Evolutionary conservation across 2,329 filamentous ascomycete species (phyloP), one percentile per base, ranked within the genome.

Genomic region (Botrytis elliptica): DNA sequence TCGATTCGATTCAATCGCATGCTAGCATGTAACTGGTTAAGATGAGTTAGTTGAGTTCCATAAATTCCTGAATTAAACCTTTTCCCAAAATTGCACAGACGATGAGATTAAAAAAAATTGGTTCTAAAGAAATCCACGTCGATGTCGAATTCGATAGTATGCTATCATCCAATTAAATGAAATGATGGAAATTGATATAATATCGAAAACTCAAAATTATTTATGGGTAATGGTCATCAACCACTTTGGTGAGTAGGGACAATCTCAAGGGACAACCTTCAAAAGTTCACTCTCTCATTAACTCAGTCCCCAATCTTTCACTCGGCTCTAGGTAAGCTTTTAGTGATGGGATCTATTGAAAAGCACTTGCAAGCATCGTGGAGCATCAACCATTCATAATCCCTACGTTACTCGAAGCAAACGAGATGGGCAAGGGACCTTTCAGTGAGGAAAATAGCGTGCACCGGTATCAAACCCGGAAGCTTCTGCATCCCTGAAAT

Each of bases 311-410:
- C 46, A 52, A 36, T 67, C 65, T 29, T 67, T 29, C 22, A 55
- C 65, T 67, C 65, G 65, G 65, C 65, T 67, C 65, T 67, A 29
- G 46, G 65, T 55, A 67, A 67, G 65, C 65, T 40, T 67, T 40
- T 52, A 55, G 46, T 55, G 44, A 67, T 55, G 65, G 46, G 25
- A 67, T 49, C 52, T 67, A 52, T n/a, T 67, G 62, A 42, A 42
- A 55, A 29, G 65, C 65, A 67, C 65, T 55, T 55, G 65, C 65
- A 67, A 29, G 65, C 65, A 67, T 67, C 65, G n/a, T 67, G 22
- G 18, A 20, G 33, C 46, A 55, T n/a, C 65, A 29, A 14, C 46
- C 65, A 67, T 49, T 67, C 46, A 67, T 14, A 52, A 67, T 67
- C 65, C 65, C 46, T 67, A 67, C 65, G 46, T 40, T 67, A 20